Evolutionary conservation across 2,329 filamentous ascomycete species (phyloP).

Genomic region (Fusarium sp.): DNA sequence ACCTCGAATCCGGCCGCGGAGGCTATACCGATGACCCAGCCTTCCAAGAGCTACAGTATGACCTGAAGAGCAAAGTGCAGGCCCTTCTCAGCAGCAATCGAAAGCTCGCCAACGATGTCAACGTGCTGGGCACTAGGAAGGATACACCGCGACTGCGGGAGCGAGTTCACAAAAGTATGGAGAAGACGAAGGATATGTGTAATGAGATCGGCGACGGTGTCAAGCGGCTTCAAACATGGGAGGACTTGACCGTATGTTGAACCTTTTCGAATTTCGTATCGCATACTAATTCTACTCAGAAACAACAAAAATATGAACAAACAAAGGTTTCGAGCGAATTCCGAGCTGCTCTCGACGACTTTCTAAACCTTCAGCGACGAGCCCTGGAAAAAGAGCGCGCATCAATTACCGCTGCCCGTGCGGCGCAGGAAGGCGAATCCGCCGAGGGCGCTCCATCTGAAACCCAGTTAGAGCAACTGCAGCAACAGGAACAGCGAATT

Average conservation of each 20-base stretch:
- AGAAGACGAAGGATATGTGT: slow-evolving; percentile 87
- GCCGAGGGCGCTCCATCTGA: slow-evolving; percentile 49
- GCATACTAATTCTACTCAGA: slow-evolving; percentile 61
- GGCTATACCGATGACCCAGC: slow-evolving; percentile 94
- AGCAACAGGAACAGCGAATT: slow-evolving; percentile 75
- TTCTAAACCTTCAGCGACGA: slow-evolving; percentile 89
- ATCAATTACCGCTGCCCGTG: slow-evolving; percentile 83
- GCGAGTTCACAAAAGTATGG: slow-evolving; percentile 85
- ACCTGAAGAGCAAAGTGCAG: slow-evolving; percentile 89
- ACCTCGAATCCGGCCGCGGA: slow-evolving; percentile 83
- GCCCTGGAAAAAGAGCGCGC: slow-evolving; percentile 94
- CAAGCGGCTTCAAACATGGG: slow-evolving; percentile 91
- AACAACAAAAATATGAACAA: slow-evolving; percentile 95
- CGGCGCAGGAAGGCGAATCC: slow-evolving; percentile 75
- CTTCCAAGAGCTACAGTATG: slow-evolving; percentile 84
- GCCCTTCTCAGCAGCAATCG: slow-evolving; percentile 88
- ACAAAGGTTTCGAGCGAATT: slow-evolving; percentile 96
- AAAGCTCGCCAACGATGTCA: slow-evolving; percentile 84
- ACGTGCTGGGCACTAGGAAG: slow-evolving; percentile 86
- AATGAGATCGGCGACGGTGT: slow-evolving; percentile 93
- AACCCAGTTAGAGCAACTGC: slow-evolving; percentile 64
- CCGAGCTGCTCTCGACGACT: slow-evolving; percentile 87
- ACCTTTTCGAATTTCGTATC: slow-evolving; percentile 6
- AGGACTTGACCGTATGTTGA: slow-evolving; percentile 77
- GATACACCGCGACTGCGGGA: slow-evolving; percentile 93